Conservation (phyloP, 257 asterid species). For the Ligustrum vulgare region DNA sequence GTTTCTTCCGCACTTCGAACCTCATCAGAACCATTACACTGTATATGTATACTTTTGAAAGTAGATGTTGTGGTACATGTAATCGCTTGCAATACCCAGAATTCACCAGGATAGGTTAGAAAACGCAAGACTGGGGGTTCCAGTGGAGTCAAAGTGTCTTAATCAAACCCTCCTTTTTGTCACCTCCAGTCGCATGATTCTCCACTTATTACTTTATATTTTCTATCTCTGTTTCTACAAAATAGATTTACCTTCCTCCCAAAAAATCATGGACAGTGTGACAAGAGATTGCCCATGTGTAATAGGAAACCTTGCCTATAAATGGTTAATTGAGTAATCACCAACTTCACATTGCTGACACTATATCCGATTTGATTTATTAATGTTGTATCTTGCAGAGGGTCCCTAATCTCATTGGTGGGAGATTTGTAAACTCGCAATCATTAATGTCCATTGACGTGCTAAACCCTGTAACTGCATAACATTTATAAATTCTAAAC, state of each 20-base stretch:
- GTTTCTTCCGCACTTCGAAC: no score
- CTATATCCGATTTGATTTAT: neutral
- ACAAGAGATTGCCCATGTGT: neutral
- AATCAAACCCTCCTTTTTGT: neutral
- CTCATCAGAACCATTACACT: conserved; percentile 12
- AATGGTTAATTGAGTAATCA: neutral
- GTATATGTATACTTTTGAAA: conserved; percentile 10
- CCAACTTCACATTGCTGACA: conserved; percentile 7
- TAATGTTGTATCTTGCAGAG: conserved; percentile 53
- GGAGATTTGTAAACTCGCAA: conserved; percentile 74
- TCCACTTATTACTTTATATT: neutral
- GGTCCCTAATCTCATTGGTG: conserved; percentile 82
- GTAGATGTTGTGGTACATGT: conserved; percentile 8
- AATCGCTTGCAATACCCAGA: conserved; percentile 44
- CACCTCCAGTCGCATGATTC: neutral
- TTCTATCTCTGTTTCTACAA: neutral
- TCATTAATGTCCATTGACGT: conserved; percentile 60
- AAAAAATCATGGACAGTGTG: neutral
- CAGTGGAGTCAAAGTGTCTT: conserved; percentile 63
- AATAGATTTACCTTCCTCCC: neutral
- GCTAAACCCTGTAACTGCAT: conserved; percentile 72
- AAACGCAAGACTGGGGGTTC: conserved; percentile 82
- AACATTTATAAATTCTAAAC: neutral
- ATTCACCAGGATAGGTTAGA: conserved; percentile 83
- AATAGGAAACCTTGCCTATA: neutral